phyloP scores from a whole-genome alignment of 805 yeast genomes.

The Tetrapisispora phaffii region DNA sequence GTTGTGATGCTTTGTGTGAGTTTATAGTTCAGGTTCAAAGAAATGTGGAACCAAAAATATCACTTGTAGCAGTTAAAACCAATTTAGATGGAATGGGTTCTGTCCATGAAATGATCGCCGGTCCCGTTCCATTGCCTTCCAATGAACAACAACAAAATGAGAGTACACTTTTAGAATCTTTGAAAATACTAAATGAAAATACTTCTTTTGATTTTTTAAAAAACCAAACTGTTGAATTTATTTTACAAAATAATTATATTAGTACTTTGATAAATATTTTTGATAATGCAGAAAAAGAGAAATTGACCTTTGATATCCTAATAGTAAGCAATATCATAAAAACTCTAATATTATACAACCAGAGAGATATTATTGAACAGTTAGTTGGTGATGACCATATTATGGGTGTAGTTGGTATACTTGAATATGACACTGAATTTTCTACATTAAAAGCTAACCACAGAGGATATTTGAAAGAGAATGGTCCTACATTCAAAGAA shows the following conservation, averaged over 20 bases:
- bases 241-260: slow-evolving; percentile 47
- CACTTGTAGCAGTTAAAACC: slow-evolving; percentile 59
- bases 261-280: slow-evolving; percentile 43
- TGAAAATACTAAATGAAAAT: slow-evolving; percentile 50
- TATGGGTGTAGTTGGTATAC: slow-evolving; percentile 59
- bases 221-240: slow-evolving; percentile 47
- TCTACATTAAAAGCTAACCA: slow-evolving; percentile 75
- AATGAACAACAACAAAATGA: slow-evolving; percentile 38
- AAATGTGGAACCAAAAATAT: slow-evolving; percentile 50
- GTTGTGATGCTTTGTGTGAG: slow-evolving; percentile 76
- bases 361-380: slow-evolving; percentile 47
- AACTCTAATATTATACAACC: slow-evolving; percentile 61
- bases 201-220: slow-evolving; percentile 50
- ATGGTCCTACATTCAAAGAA: slow-evolving; percentile 45
- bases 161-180: slow-evolving; percentile 40
- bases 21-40: slow-evolving; percentile 64
- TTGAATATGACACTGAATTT: slow-evolving; percentile 85
- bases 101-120: slow-evolving; percentile 65
- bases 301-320: slow-evolving; percentile 48
- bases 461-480: slow-evolving; percentile 53
- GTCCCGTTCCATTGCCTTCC: slow-evolving; percentile 65
- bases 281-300: slow-evolving; percentile 42
- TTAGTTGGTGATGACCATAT: slow-evolving; percentile 45
- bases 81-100: slow-evolving; percentile 40
- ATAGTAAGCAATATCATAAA: slow-evolving; percentile 65